Conservation (phyloP, 345 rosid genomes). For the Populus tremula region DNA sequence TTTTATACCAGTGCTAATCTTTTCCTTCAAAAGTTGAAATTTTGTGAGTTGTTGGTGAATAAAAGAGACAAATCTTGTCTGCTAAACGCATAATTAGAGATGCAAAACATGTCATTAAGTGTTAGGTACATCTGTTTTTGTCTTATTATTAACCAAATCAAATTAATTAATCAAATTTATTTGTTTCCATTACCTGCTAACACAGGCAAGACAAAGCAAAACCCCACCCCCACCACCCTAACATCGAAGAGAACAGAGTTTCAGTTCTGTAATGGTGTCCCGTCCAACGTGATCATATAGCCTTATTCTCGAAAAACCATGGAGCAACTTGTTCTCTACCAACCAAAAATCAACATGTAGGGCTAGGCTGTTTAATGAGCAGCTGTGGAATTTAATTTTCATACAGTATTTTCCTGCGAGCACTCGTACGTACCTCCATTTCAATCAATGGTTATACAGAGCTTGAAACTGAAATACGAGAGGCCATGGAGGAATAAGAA, state of each 20-base stretch:
- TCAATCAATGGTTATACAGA: slow-evolving; percentile 5
- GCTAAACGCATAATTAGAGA: slow-evolving; percentile 12
- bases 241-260: slow-evolving; percentile 26
- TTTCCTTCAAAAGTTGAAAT: neutral
- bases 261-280: slow-evolving; percentile 29
- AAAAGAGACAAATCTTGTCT: neutral
- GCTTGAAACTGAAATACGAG: slow-evolving; percentile 11
- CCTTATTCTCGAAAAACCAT: slow-evolving; percentile 8
- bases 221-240: slow-evolving; percentile 16
- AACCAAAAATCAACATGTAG: no score
- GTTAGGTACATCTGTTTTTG: slow-evolving; percentile 33
- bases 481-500: slow-evolving; percentile 30
- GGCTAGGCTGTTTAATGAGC: neutral
- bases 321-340: neutral
- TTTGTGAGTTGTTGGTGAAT: neutral
- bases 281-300: neutral
- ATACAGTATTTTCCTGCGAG: neutral
- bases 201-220: slow-evolving; percentile 13
- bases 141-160: slow-evolving; percentile 14
- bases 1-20: neutral
- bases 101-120: slow-evolving; percentile 14
- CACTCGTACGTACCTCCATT: slow-evolving; percentile 23
- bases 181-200: slow-evolving; percentile 23
- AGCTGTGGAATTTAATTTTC: neutral
- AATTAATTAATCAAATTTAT: slow-evolving; percentile 9